Evolutionary conservation across 495 filamentous ascomycete genomes (phyloP).

Genomic region (Platismatia glauca): DNA sequence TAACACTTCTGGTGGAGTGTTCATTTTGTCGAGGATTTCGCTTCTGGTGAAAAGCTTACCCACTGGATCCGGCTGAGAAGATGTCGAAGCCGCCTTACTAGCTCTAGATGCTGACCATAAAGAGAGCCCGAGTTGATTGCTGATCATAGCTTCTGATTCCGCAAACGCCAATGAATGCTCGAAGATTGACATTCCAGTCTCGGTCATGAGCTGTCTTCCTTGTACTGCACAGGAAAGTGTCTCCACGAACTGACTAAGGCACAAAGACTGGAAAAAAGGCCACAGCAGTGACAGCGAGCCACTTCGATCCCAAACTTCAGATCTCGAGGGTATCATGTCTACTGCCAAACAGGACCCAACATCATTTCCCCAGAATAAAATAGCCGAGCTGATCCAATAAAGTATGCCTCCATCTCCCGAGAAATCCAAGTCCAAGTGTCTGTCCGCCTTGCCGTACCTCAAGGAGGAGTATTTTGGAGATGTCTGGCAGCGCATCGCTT

Average conservation of each 20-base stretch:
- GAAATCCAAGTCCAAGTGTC: constrained; percentile 62
- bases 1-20: constrained; percentile 83
- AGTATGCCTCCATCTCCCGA: constrained; percentile 59
- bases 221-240: constrained; percentile 82
- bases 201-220: constrained; percentile 65
- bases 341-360: constrained; percentile 61
- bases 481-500: constrained; percentile 88
- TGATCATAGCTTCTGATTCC: constrained; percentile 81
- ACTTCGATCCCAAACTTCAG: constrained; percentile 32
- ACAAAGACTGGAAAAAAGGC: constrained; percentile 77
- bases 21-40: constrained; percentile 47
- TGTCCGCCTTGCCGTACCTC: constrained; percentile 63
- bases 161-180: constrained; percentile 95
- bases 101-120: constrained; percentile 48
- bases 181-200: constrained; percentile 94
- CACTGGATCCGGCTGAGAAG: constrained; percentile 23
- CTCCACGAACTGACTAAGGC: constrained; percentile 80
- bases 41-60: constrained; percentile 14
- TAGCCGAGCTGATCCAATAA: constrained; percentile 54
- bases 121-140: constrained; percentile 62
- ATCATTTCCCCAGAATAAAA: constrained; percentile 62
- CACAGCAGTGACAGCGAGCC: constrained; percentile 80
- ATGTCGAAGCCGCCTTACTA: constrained; percentile 10
- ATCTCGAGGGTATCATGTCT: constrained; percentile 47
- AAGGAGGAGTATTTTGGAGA: constrained; percentile 63